Evolutionary conservation across 331 rosid genomes (phyloP), one percentile per base, ranked within the genome.

Genomic region (Malus hybrid): DNA sequence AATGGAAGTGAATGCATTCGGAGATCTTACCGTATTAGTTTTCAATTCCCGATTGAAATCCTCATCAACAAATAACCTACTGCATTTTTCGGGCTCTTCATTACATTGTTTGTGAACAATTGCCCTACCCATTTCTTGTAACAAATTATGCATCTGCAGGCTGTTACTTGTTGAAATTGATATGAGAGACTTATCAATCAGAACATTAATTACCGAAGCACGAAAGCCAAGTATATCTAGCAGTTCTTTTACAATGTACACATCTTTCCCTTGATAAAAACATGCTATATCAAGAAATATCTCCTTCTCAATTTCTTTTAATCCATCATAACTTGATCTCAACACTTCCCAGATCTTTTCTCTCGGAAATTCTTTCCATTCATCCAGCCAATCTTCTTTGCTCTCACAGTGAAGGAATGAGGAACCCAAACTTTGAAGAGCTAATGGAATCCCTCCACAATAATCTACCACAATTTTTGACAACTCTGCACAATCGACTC

Each of bases 401-500:
- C 65, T 65, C 54, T 50, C 24, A 33, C 65, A 75, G 2, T 20
- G 9, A 22, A 32, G 65, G 24, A 64, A 55, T 6, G 22, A 31
- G 0, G 62, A 20, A 7, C 52, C 55, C 24, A 33, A 22, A 75
- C 33, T 19, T n/a, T 12, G 33, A 65, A 75, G 65, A 5, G 65
- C 79, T 32, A 65, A 65, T 11, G 79, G 79, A n/a, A 65, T 20
- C 10, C 79, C 79, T 50, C 28, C 32, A 33, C 55, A 65, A 75
- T 20, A 48, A 12, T 1, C 16, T 5, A 75, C 65, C 34, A 52
- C 66, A 6, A 5, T 32, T 7, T 4, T 2, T 13, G 48, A 52
- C 15, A 65, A 11, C 13, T 50, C 33, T 22, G 15, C 2, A 62
- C n/a, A 44, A 18, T 39, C 39, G 28, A 2, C 7, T 36, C 8